Evolutionary conservation across 108 stramenopile species (phyloP).

Genomic region (Nitzschia sp.): DNA sequence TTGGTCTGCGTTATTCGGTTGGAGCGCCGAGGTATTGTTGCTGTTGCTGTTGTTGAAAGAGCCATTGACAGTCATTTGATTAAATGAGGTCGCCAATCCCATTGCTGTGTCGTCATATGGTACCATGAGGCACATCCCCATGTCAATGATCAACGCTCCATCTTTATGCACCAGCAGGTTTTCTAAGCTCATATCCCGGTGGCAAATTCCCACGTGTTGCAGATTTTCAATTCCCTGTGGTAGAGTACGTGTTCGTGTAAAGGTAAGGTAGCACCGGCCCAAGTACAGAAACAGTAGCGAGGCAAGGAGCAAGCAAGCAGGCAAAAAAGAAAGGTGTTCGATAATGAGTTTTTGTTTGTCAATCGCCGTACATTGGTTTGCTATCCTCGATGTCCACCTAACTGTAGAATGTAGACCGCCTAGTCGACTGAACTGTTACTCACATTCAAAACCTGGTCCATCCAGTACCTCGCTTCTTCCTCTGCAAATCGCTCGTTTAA

Average conservation of each 20-base stretch:
- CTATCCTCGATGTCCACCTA: too few species aligned
- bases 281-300: background rate
- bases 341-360: too few species aligned
- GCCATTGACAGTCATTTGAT: constrained; percentile 42
- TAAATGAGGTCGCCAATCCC: constrained; percentile 22
- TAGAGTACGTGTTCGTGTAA: too few species aligned
- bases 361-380: too few species aligned
- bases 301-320: too few species aligned
- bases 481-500: constrained; percentile 74
- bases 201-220: constrained; percentile 80
- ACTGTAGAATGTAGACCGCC: too few species aligned
- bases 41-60: background rate
- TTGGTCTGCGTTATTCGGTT: background rate
- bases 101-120: constrained; percentile 40
- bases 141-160: constrained; percentile 84
- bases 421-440: too few species aligned
- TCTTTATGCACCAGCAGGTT: constrained; percentile 75
- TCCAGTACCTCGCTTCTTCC: constrained; percentile 80
- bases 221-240: constrained; percentile 71
- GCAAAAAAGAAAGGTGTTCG: too few species aligned
- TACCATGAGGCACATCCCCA: constrained; percentile 92
- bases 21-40: background rate
- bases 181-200: constrained; percentile 91
- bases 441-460: constrained; percentile 81
- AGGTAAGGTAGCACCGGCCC: background rate